Evolutionary conservation across 2,329 filamentous ascomycete species (phyloP), one percentile per base, ranked within the genome.

Genomic region (Apiospora kogelbergensis): DNA sequence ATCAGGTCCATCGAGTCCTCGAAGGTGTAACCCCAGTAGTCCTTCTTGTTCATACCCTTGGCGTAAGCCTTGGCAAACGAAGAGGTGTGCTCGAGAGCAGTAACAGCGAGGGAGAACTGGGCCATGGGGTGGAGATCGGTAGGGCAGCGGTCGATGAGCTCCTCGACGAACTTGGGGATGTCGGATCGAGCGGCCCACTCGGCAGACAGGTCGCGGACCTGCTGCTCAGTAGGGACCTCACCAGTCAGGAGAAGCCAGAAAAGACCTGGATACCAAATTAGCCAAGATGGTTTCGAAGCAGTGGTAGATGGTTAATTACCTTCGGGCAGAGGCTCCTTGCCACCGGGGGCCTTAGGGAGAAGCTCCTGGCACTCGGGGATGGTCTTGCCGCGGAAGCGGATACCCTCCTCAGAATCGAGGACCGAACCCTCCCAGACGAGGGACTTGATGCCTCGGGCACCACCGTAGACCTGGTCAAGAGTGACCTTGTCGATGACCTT

Each of bases 1-100:
- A 99, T 99, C 82, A 99, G 88, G 86, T 99, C 95, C 95, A 99
- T 98, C 72, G 95, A 96, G 86, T 99, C 96, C 90, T 99, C 96
- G 80, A 97, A 99, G 77, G 95, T 98, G 89, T 98, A 95, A 84
- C 91, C 90, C 96, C 96, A 99, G 93, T 99, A 99, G 78, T 98
- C 94, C 84, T 95, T 93, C 93, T 99, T 99, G 91, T 95, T 96
- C 81, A 99, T 93, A 81, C 96, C 96, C 90, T 97, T 97, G 80
- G 95, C 95, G 82, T 99, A 99, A 78, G 96, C 96, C 89, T 98
- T 97, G 83, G 96, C 91, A 85, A 99, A 99, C 74, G 93, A 90
- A 73, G 96, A 98, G 83, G 97, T 95, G 85, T 97, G 95, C 91
- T 99, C 96, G 80, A 99, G 95, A 80, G 96, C 96, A 77, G 93